phyloP scores from a whole-genome alignment of 352 stramenopile genomes.

The Phytopythium helicoides region DNA sequence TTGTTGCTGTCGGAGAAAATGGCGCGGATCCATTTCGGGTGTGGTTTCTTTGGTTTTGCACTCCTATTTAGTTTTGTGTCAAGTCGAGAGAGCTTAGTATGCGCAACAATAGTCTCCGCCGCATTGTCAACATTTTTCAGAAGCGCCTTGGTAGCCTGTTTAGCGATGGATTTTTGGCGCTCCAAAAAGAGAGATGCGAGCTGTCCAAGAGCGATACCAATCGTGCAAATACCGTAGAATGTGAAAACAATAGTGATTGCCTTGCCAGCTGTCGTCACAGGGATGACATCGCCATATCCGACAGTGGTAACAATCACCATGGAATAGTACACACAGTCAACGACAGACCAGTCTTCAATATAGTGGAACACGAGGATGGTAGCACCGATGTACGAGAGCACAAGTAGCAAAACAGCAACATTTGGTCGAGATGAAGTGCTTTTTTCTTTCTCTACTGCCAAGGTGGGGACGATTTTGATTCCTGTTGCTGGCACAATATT shows the following conservation, averaged over 20 bases:
- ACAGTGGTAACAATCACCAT: conserved; percentile 93
- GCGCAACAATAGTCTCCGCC: conserved; percentile 14
- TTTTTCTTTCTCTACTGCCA: conserved; percentile 14
- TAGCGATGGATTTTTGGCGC: conserved; percentile 53
- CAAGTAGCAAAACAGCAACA: conserved; percentile 38
- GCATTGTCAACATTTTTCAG: conserved; percentile 47
- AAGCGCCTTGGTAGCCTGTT: conserved; percentile 49
- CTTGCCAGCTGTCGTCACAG: conserved; percentile 49
- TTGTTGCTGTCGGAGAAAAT: conserved; percentile 55
- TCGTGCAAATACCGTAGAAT: conserved; percentile 71
- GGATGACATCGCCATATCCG: conserved; percentile 83
- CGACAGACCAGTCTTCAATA: conserved; percentile 47
- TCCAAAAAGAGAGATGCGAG: conserved; percentile 53
- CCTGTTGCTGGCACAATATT: conserved; percentile 16
- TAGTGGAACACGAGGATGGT: conserved; percentile 59
- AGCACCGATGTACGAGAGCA: conserved; percentile 56
- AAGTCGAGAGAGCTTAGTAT: conserved; percentile 20
- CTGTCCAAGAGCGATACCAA: conserved; percentile 59
- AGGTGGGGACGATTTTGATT: conserved; percentile 25
- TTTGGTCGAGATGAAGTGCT: conserved; percentile 20
- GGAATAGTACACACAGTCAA: conserved; percentile 90
- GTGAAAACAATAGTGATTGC: conserved; percentile 88
- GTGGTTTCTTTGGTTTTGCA: background rate
- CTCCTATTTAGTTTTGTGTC: conserved; percentile 1
- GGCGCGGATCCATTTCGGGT: conserved; percentile 30